Conservation (phyloP, 768 basidiomycete genomes). For the Hypsizygus marmoreus region DNA sequence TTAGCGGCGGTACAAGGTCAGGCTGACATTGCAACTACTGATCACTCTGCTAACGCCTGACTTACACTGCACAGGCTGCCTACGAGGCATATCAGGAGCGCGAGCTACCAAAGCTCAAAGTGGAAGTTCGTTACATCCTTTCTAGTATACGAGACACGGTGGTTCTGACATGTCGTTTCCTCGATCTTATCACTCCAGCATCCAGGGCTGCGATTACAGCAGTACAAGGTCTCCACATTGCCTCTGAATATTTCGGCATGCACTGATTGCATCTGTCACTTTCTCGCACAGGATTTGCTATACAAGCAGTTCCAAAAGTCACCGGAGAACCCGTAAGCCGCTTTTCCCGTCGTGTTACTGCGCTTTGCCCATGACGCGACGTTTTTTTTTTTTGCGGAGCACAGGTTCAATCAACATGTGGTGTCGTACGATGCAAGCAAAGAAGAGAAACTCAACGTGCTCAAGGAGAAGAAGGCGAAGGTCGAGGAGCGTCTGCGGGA, state of each 20-base stretch:
- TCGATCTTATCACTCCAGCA: constrained; percentile 47
- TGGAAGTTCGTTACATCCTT: constrained; percentile 55
- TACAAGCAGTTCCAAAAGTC: constrained; percentile 97
- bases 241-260: not conserved
- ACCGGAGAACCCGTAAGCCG: constrained; percentile 89
- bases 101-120: constrained; percentile 76
- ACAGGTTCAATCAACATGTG: constrained; percentile 83
- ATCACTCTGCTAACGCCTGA: constrained; percentile 10
- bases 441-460: constrained; percentile 79
- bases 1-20: constrained; percentile 87
- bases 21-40: constrained; percentile 8
- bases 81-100: constrained; percentile 88
- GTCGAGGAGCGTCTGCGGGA: constrained; percentile 69
- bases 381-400: not conserved
- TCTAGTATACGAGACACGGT: not conserved
- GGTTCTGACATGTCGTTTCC: constrained; percentile 7
- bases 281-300: constrained; percentile 64
- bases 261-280: constrained; percentile 1
- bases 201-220: constrained; percentile 87
- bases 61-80: constrained; percentile 55
- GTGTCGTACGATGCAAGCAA: constrained; percentile 85
- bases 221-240: constrained; percentile 66
- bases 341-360: not conserved
- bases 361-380: not conserved
- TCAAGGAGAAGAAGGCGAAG: constrained; percentile 66